These are phyloP conservation scores for Acaromyces ingoldii DNA, from an alignment of 1,284 basidiomycete genomes.

Conservation along the genomic window DNA sequence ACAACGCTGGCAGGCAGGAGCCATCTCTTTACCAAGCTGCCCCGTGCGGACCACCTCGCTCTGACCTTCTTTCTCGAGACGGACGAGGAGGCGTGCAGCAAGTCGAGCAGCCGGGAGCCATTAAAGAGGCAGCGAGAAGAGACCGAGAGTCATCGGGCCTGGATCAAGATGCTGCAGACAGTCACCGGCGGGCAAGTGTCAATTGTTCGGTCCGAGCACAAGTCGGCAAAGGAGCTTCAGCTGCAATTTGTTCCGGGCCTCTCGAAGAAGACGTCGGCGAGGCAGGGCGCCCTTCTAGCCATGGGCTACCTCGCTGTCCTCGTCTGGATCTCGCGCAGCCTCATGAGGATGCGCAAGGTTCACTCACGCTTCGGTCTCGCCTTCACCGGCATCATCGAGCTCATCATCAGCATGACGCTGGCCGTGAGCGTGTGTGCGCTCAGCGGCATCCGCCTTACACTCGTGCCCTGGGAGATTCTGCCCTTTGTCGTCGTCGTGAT, in stretches of 20 bases:
- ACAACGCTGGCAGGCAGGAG: slow-evolving; percentile 44
- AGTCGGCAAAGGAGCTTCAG: slow-evolving; percentile 28
- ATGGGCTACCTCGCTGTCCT: slow-evolving; percentile 74
- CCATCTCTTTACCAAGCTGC: slow-evolving; percentile 43
- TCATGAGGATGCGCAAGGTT: slow-evolving; percentile 59
- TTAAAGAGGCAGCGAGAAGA: too few relatives aligned
- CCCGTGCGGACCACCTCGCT: slow-evolving; percentile 44
- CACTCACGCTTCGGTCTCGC: slow-evolving; percentile 87
- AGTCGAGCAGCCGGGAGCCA: neutral
- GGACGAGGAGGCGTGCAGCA: slow-evolving; percentile 3
- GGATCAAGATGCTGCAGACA: slow-evolving; percentile 26
- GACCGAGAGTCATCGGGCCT: slow-evolving; percentile 13
- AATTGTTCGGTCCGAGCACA: slow-evolving; percentile 25
- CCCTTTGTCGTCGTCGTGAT: slow-evolving; percentile 93
- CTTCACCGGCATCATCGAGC: slow-evolving; percentile 86
- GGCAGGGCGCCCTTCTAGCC: slow-evolving; percentile 61
- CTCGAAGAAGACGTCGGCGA: neutral
- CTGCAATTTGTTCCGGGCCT: slow-evolving; percentile 5
- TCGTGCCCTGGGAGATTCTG: slow-evolving; percentile 80
- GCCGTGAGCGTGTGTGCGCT: slow-evolving; percentile 84
- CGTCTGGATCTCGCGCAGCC: slow-evolving; percentile 70
- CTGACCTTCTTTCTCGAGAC: slow-evolving; percentile 44
- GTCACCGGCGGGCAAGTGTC: slow-evolving; percentile 35
- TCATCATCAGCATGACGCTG: slow-evolving; percentile 84
- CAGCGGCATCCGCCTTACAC: slow-evolving; percentile 73